phyloP scores from a whole-genome alignment of 2,329 filamentous ascomycete genomes.

The Talaromyces verruculosus region DNA sequence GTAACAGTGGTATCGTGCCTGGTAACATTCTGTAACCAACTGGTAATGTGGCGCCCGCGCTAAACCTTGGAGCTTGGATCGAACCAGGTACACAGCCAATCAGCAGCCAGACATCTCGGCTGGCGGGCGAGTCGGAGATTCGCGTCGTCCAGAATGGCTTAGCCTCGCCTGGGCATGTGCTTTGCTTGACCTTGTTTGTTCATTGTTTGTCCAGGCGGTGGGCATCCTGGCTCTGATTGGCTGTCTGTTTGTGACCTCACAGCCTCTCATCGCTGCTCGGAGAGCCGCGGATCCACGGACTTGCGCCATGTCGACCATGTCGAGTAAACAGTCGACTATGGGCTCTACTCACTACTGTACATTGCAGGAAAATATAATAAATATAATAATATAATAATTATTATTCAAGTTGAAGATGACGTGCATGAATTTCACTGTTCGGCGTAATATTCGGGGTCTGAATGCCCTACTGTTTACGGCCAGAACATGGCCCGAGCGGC shows the following conservation, averaged over 20 bases:
- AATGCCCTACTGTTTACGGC: neutral
- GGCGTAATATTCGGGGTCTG: neutral
- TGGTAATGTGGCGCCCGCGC: constrained; percentile 21
- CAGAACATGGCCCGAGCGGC: neutral
- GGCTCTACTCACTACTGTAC: neutral
- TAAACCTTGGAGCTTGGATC: neutral
- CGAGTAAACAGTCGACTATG: neutral
- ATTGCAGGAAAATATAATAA: neutral
- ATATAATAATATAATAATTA: neutral
- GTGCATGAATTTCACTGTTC: neutral
- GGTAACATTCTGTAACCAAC: constrained; percentile 23
- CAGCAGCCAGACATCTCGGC: neutral
- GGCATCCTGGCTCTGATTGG: neutral
- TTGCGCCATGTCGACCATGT: neutral
- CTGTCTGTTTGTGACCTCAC: constrained; percentile 21
- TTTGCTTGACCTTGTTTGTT: neutral
- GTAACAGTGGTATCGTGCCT: constrained; percentile 26
- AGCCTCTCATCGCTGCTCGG: constrained; percentile 10
- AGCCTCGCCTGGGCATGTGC: neutral
- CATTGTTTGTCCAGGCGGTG: neutral
- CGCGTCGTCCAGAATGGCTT: neutral
- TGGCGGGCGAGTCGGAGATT: constrained; percentile 10
- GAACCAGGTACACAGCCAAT: constrained; percentile 19
- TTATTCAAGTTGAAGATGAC: neutral
- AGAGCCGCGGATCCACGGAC: constrained; percentile 16